Evolutionary conservation across 1,284 basidiomycete genomes (phyloP).

Genomic region (Rhizoctonia solani): DNA sequence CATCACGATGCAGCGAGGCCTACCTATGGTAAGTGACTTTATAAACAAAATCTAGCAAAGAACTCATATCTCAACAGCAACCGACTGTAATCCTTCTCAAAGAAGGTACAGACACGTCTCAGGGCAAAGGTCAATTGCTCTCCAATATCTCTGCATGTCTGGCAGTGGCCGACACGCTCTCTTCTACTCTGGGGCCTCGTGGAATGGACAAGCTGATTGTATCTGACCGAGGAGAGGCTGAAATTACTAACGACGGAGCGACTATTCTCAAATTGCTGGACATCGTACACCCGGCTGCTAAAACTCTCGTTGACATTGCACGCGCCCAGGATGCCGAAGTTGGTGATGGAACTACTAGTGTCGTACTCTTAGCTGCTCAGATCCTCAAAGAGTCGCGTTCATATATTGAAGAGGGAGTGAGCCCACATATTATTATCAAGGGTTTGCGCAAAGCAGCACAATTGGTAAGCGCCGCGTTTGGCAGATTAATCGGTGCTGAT

Average conservation of each 20-base stretch:
- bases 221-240: conserved; percentile 88
- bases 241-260: conserved; percentile 98
- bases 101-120: conserved; percentile 96
- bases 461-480: conserved; percentile 59
- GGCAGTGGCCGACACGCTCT: conserved; percentile 85
- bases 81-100: conserved; percentile 91
- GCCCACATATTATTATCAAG: conserved; percentile 97
- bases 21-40: conserved; percentile 21
- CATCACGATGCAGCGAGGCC: conserved; percentile 26
- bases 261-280: conserved; percentile 97
- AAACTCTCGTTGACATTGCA: conserved; percentile 96
- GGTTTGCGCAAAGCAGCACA: conserved; percentile 89
- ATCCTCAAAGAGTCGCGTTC: conserved; percentile 90
- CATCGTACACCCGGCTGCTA: conserved; percentile 96
- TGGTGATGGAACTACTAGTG: conserved; percentile 96
- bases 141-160: conserved; percentile 97
- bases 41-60: neutral
- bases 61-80: conserved; percentile 62
- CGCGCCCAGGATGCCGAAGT: conserved; percentile 98
- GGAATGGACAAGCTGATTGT: conserved; percentile 99
- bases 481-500: neutral
- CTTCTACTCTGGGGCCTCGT: conserved; percentile 95
- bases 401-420: conserved; percentile 97
- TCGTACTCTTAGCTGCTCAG: conserved; percentile 92
- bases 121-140: conserved; percentile 91